A percentile compares a stretch with the other conserved stretches of the same genome.
Evolutionary conservation across 139 green algal species (phyloP).

Genomic region (Chlorella sp.): DNA sequence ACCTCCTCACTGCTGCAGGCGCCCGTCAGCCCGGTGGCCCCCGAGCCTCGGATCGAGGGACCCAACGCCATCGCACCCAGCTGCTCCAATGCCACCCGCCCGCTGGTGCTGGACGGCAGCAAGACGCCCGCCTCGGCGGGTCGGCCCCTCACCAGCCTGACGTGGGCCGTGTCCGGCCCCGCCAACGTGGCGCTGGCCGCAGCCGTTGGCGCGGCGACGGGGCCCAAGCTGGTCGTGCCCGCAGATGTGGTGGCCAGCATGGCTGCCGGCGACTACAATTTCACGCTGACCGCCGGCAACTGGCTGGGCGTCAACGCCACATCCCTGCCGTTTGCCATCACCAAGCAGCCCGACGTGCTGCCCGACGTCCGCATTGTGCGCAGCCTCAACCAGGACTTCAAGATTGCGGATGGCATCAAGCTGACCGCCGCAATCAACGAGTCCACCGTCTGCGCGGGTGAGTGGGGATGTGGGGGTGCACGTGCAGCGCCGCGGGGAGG

Average conservation of each 20-base stretch:
- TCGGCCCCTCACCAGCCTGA: too few species aligned
- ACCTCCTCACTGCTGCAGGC: neutral
- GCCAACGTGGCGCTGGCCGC: neutral
- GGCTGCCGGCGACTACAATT: neutral
- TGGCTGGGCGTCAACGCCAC: neutral
- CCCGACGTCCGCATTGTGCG: neutral
- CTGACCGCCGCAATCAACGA: neutral
- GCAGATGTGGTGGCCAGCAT: neutral
- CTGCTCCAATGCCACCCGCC: too few species aligned
- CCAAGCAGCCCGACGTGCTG: neutral
- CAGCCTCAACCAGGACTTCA: neutral
- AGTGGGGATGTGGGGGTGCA: neutral
- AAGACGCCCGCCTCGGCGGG: too few species aligned
- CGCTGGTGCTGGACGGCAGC: neutral
- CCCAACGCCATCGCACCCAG: neutral
- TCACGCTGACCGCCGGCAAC: neutral
- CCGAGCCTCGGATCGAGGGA: neutral
- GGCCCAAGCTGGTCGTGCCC: neutral
- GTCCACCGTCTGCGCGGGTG: conserved; percentile 4
- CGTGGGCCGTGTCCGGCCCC: neutral
- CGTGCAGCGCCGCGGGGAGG: neutral
- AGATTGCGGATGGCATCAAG: neutral
- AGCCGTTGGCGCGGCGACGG: neutral
- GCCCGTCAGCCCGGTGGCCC: neutral
- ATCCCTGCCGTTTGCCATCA: neutral